These are phyloP conservation scores for Beauveria rudraprayagi DNA, from an alignment of 2,329 filamentous ascomycete species.

Conservation along the genomic window DNA sequence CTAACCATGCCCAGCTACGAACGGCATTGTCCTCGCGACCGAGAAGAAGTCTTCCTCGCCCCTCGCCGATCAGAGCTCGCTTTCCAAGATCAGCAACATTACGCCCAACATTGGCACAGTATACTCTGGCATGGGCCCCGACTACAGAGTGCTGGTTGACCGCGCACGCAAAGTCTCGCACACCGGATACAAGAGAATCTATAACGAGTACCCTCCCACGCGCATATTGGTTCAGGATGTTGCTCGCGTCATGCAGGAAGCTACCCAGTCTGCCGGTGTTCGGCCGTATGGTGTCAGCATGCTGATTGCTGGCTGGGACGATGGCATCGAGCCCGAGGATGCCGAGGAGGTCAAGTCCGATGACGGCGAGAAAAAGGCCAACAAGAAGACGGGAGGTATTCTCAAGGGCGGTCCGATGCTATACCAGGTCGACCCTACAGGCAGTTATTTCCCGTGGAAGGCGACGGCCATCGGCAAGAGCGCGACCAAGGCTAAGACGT, in stretches of 20 bases:
- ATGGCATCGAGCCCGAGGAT: conserved; percentile 83
- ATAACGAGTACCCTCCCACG: conserved; percentile 99
- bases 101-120: conserved; percentile 99
- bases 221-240: conserved; percentile 99
- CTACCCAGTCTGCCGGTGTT: conserved; percentile 95
- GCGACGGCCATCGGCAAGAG: conserved; percentile 98
- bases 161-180: conserved; percentile 97
- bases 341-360: conserved; percentile 54
- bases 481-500: conserved; percentile 96
- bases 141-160: conserved; percentile 96
- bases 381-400: conserved; percentile 88
- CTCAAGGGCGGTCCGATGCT: conserved; percentile 93
- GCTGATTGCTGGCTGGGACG: conserved; percentile 95
- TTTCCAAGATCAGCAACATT: conserved; percentile 95
- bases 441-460: conserved; percentile 99
- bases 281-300: conserved; percentile 93
- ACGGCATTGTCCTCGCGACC: conserved; percentile 96
- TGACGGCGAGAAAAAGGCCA: conserved; percentile 59
- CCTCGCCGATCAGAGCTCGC: conserved; percentile 87
- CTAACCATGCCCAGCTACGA: conserved; percentile 60
- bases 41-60: conserved; percentile 99
- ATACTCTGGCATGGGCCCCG: conserved; percentile 97
- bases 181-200: conserved; percentile 98
- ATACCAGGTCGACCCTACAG: conserved; percentile 98
- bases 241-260: conserved; percentile 96